Base-by-base conservation (phyloP, 2,329 filamentous ascomycete species). In the Aotearoamyces nothofagi region DNA sequence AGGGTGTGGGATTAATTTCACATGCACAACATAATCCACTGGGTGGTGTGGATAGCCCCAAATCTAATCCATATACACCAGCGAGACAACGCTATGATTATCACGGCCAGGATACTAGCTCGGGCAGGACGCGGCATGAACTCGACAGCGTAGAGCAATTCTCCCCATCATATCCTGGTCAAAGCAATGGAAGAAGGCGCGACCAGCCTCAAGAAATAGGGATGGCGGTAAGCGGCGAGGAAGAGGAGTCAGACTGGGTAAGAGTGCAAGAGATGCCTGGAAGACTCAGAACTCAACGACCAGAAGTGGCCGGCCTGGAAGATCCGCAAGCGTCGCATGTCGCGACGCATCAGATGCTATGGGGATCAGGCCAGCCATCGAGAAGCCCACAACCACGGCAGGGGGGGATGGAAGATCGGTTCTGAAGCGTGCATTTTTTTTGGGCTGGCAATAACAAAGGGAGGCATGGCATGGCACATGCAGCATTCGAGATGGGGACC, bases 21-120 rank as follows among this genome's bases (percentile, higher is more conserved):
- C 31, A 49, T 29, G 45, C 46, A 13, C 43, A 49, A 25, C 45
- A 44, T 9, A 36, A 49, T 26, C 41, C 46, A 2, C 23, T 38
- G 11, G 40, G 41, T 29, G n/a, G n/a, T n/a, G 24, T 29, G 5
- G 32, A 31, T 9, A 13, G 15, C 10, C 13, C 29, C 5, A 22
- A 28, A 22, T 29, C 15, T 3, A 31, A 35, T 8, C 32, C 33
- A 4, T 49, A 50, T 24, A 33, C 39, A 3, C 44, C 46, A 10
- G 44, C 46, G 9, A 32, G 36, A 17, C 37, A 47, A 31, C 32
- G 46, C 31, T 49, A 49, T 27, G 44, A 47, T 33, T 19, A 25
- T 2, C 32, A 42, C 22, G 42, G 42, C 2, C 37, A 41, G 15
- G 43, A 45, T 36, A 26, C 11, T n/a, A 8, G 16, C 15, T 5